Base-by-base conservation (phyloP, 805 yeast genomes). In the Tetrapisispora iriomotensis region DNA sequence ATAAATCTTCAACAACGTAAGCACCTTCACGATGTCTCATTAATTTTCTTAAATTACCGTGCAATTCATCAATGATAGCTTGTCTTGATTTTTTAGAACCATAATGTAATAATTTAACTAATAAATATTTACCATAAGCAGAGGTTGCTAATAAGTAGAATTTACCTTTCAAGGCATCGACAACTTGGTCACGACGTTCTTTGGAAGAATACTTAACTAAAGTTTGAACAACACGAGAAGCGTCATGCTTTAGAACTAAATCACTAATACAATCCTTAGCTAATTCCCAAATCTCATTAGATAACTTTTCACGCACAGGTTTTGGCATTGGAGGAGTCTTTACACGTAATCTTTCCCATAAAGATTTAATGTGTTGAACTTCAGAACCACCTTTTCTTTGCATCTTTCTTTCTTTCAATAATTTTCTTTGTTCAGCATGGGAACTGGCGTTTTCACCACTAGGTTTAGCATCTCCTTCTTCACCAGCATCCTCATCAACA, bases 21-120 rank as follows among this genome's bases (percentile, higher is more conserved):
- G 97, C 97, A 64, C 96, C 98, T 70, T 90, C 97, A 66, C 83
- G 81, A 65, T 90, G 96, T 69, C 94, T 79, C 92, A 90, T 86
- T 42, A 90, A 69, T 64, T 86, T 90, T 60, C 96, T 74, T 54
- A 85, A 74, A 51, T 80, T 79, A 36, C 98, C 98, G 56, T 87
- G 95, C 48, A 90, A 71, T 65, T 87, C 96, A 54, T 80, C 72
- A 41, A 88, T 71, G 41, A 90, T 81, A 27, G 75, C 50, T 39
- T 77, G 81, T 53, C 95, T 74, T 1, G 88, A 77, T 23, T 79
- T 79, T 56, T 79, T 85, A 6, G 90, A 74, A 6, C 98, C 98
- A 62, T 90, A 90, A 64, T 88, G 96, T 53, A 90, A 69, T 50
- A 90, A 68, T 65, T 90, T 90, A 43, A 90, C 82, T 53, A 90